Conservation (phyloP, 129 eudicot genomes). For the Saussurea involucrata region DNA sequence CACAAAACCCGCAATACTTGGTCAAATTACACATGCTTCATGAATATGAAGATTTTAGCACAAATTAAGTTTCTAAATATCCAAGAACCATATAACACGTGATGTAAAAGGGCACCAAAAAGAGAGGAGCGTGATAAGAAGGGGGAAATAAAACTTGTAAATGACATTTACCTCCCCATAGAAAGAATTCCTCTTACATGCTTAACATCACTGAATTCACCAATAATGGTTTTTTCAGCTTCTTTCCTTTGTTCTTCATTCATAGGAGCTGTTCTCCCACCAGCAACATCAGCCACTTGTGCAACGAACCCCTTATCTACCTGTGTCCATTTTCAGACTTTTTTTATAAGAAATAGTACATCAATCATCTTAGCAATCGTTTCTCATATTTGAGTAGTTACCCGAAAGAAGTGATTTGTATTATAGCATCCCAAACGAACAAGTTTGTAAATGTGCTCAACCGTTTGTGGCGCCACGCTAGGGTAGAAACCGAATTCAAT, state of each 20-base stretch:
- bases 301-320: conserved; percentile 99
- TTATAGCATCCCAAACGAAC: conserved; percentile 94
- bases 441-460: conserved; percentile 95
- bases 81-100: background rate
- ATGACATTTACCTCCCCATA: conserved; percentile 83
- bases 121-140: background rate
- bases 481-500: conserved; percentile 98
- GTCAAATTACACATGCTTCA: background rate
- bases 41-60: background rate
- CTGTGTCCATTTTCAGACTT: conserved; percentile 29
- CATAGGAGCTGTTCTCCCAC: conserved; percentile 95
- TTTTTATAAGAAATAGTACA: conserved; percentile 12
- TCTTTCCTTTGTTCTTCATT: conserved; percentile 79
- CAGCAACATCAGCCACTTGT: conserved; percentile 91
- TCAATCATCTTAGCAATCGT: background rate
- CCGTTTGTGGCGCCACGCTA: conserved; percentile 85
- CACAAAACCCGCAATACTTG: background rate
- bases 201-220: conserved; percentile 95
- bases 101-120: background rate
- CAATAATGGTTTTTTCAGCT: conserved; percentile 80
- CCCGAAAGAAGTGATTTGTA: conserved; percentile 98
- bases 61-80: background rate
- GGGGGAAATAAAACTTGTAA: background rate
- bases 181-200: conserved; percentile 98
- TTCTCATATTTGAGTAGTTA: conserved; percentile 20